phyloP scores from a whole-genome alignment of 148 eudicot species.

The Rhododendron ovatum region DNA sequence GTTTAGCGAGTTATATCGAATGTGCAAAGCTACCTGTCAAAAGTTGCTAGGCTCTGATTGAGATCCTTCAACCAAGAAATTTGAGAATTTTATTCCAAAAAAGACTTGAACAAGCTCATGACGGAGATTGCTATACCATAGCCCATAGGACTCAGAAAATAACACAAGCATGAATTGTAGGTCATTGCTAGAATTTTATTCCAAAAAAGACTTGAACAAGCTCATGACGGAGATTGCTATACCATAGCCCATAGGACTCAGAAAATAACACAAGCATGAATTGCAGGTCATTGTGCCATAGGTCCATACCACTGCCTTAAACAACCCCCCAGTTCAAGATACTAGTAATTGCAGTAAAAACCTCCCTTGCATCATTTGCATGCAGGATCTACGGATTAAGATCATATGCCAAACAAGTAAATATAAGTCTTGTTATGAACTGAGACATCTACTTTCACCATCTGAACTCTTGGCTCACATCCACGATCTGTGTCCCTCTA shows the following conservation, averaged over 20 bases:
- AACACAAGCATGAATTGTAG: neutral
- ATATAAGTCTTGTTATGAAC: neutral
- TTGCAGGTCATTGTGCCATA: neutral
- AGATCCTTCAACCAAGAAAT: neutral
- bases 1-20: neutral
- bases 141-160: neutral
- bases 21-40: neutral
- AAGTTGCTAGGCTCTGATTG: neutral
- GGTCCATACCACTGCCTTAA: neutral
- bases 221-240: neutral
- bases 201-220: neutral
- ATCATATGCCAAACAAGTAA: neutral
- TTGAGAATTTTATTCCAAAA: neutral
- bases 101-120: neutral
- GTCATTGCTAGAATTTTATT: neutral
- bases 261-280: neutral
- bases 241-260: neutral
- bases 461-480: neutral
- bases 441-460: neutral
- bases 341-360: neutral
- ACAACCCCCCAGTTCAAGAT: neutral
- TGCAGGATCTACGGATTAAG: neutral
- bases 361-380: neutral
- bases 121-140: neutral
- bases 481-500: neutral